Conservation (phyloP, 805 yeast genomes). For the Crinitomyces ghanaensis region DNA sequence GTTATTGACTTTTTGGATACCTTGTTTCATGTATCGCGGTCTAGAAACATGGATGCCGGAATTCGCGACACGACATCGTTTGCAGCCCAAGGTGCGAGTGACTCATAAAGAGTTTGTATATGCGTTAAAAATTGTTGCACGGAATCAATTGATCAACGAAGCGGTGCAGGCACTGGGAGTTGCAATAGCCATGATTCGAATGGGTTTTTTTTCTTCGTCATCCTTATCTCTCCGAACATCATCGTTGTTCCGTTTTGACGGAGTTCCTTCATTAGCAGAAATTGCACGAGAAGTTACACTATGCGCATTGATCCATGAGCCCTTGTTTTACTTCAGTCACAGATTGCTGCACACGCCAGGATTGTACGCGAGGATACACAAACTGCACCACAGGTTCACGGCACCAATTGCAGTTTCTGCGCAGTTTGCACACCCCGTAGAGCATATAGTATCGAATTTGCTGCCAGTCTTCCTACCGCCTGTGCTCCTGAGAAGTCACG, state of each 20-base stretch:
- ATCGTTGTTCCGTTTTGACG: too few relatives aligned
- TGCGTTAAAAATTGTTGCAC: slow-evolving; percentile 4
- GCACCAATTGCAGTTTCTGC: slow-evolving; percentile 12
- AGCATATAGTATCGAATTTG: slow-evolving; percentile 11
- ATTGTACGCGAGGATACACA: slow-evolving; percentile 10
- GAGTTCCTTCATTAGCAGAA: slow-evolving; percentile 3
- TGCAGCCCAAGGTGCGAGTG: slow-evolving; percentile 10
- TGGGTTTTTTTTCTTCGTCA: slow-evolving; percentile 1
- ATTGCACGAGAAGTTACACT: slow-evolving; percentile 4
- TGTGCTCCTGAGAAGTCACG: slow-evolving; percentile 7
- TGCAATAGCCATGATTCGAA: neutral
- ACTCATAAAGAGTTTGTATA: slow-evolving; percentile 5
- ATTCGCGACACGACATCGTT: slow-evolving; percentile 8
- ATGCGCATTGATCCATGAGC: slow-evolving; percentile 8
- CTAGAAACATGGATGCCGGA: slow-evolving; percentile 6
- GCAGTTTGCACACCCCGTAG: slow-evolving; percentile 8
- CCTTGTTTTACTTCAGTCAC: slow-evolving; percentile 9
- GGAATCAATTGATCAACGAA: slow-evolving; percentile 4
- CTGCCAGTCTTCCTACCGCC: slow-evolving; percentile 11
- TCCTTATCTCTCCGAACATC: too few relatives aligned
- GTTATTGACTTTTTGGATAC: slow-evolving; percentile 8
- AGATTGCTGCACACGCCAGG: slow-evolving; percentile 5
- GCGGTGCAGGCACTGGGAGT: slow-evolving; percentile 2
- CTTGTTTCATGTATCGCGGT: slow-evolving; percentile 6
- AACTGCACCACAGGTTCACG: slow-evolving; percentile 11